A percentile compares a stretch with the other conserved stretches of the same genome.
Conservation (phyloP, 257 asterid genomes). For the Capsicum rhomboideum region DNA sequence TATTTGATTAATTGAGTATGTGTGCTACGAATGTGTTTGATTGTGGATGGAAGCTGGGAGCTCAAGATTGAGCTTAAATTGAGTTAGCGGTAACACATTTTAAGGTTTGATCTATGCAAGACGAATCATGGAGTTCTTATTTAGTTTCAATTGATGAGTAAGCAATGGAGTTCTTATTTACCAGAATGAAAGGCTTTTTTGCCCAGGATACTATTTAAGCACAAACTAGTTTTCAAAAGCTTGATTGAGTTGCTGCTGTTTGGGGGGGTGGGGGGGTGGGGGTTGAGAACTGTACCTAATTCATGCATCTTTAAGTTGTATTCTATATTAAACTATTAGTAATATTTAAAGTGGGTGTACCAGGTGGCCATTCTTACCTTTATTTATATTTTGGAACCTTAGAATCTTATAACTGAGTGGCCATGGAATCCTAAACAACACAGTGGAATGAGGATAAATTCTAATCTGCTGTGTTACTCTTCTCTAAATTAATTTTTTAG, state of each 20-base stretch:
- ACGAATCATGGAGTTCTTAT: background rate
- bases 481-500: background rate
- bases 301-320: background rate
- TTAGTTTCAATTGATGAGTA: background rate
- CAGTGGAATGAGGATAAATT: background rate
- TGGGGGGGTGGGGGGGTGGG: background rate
- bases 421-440: background rate
- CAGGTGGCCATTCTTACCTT: background rate
- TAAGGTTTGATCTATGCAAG: background rate
- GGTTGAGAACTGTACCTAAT: background rate
- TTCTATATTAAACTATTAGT: background rate
- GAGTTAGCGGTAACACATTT: background rate
- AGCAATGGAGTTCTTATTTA: background rate
- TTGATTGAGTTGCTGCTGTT: background rate
- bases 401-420: background rate
- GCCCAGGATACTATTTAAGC: background rate
- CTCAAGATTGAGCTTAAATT: background rate
- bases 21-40: background rate
- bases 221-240: background rate
- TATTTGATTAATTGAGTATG: background rate
- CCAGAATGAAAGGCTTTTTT: background rate
- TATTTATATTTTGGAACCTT: background rate
- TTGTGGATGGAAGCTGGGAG: background rate
- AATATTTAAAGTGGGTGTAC: background rate
- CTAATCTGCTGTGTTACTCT: background rate